phyloP scores from a whole-genome alignment of 768 basidiomycete genomes.

The Tricholoma terreum region DNA sequence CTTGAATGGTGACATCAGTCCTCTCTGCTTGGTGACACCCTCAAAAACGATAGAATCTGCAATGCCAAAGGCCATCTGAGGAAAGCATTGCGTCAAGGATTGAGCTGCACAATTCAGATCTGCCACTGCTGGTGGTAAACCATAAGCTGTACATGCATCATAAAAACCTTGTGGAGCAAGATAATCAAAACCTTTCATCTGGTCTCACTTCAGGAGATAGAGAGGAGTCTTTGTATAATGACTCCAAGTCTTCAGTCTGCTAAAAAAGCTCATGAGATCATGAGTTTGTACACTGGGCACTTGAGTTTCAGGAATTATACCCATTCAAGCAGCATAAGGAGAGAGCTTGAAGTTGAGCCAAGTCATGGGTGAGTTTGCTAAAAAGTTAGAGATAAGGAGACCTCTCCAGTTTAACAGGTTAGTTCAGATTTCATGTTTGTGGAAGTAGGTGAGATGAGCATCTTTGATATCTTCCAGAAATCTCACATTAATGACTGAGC shows the following conservation, averaged over 20 bases:
- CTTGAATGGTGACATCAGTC: no score
- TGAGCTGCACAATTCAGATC: constrained; percentile 3
- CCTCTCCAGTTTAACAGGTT: constrained; percentile 12
- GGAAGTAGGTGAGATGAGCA: constrained; percentile 4
- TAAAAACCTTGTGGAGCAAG: constrained; percentile 1
- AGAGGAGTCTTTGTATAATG: background rate
- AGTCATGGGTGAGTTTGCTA: constrained; percentile 9
- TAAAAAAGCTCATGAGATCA: constrained; percentile 4
- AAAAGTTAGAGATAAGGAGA: constrained; percentile 13
- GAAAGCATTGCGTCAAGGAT: background rate
- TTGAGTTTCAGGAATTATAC: constrained; percentile 4
- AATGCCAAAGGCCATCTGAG: no score
- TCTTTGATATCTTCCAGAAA: background rate
- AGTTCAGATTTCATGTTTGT: constrained; percentile 11
- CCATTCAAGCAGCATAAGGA: background rate
- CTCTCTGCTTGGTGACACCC: no score
- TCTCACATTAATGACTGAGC: background rate
- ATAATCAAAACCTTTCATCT: constrained; percentile 5
- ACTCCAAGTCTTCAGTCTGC: constrained; percentile 3
- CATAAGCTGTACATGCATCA: constrained; percentile 2
- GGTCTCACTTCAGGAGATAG: no score
- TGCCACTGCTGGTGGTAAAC: background rate
- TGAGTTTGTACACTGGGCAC: constrained; percentile 1
- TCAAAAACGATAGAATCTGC: no score
- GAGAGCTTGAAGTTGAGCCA: constrained; percentile 14